Evolutionary conservation across 352 stramenopile genomes (phyloP).

Genomic region (Phytophthora palmivora): DNA sequence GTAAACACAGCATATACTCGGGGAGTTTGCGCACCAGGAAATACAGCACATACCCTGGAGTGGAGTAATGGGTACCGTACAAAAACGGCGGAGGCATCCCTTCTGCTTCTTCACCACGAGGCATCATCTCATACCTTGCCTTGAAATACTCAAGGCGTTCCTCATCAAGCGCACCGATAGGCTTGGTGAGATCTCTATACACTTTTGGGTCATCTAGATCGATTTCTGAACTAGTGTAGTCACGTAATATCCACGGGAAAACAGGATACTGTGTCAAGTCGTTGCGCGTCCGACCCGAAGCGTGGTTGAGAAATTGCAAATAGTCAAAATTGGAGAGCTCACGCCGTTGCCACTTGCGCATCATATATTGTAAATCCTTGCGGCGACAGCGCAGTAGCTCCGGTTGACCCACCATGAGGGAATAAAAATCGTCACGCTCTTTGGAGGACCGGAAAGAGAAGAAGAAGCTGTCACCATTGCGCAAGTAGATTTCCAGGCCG

Average conservation of each 20-base stretch:
- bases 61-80: conserved; percentile 96
- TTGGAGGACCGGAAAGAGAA: conserved; percentile 76
- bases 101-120: conserved; percentile 76
- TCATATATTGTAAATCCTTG: conserved; percentile 63
- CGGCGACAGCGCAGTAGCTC: conserved; percentile 53
- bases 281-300: conserved; percentile 80
- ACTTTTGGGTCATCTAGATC: conserved; percentile 79
- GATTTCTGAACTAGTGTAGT: conserved; percentile 86
- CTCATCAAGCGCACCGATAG: conserved; percentile 93
- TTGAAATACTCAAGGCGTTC: conserved; percentile 90
- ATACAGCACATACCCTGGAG: conserved; percentile 97
- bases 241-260: conserved; percentile 95
- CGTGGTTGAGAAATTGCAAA: conserved; percentile 87
- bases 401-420: conserved; percentile 66
- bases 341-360: conserved; percentile 70
- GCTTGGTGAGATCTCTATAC: conserved; percentile 93
- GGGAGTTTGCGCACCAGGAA: conserved; percentile 97
- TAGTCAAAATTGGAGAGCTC: conserved; percentile 96
- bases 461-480: conserved; percentile 76
- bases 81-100: conserved; percentile 94
- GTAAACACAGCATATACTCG: conserved; percentile 96
- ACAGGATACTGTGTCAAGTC: conserved; percentile 95
- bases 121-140: conserved; percentile 91
- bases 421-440: conserved; percentile 83
- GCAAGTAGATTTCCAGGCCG: conserved; percentile 87